Evolutionary conservation across 768 basidiomycete species (phyloP).

Genomic region (Agrocybe pediades): DNA sequence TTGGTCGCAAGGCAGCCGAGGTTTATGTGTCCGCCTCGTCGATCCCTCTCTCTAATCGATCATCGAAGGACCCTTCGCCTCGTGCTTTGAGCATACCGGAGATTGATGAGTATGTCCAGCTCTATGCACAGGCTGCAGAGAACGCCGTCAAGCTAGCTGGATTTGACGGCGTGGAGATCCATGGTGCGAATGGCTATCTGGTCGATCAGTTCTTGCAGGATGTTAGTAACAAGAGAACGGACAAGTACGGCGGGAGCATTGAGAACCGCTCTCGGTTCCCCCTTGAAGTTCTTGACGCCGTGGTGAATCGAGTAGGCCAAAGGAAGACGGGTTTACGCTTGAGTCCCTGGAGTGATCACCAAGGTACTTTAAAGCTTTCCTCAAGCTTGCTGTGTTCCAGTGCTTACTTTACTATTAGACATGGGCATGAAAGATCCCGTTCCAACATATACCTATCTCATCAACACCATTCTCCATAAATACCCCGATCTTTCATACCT

Average conservation of each 20-base stretch:
- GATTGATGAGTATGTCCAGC: slow-evolving; percentile 48
- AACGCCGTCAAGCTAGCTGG: slow-evolving; percentile 59
- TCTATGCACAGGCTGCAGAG: slow-evolving; percentile 55
- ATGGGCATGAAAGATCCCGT: slow-evolving; percentile 59
- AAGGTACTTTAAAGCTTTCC: slow-evolving; percentile 27
- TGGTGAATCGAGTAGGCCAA: slow-evolving; percentile 52
- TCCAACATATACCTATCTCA: slow-evolving; percentile 55
- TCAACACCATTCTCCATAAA: slow-evolving; percentile 34
- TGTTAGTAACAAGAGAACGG: slow-evolving; percentile 56
- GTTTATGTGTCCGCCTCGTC: slow-evolving; percentile 28
- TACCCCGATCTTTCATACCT: slow-evolving; percentile 54
- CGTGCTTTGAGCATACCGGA: slow-evolving; percentile 47
- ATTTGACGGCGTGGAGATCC: slow-evolving; percentile 65
- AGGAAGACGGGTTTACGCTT: slow-evolving; percentile 57
- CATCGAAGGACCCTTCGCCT: slow-evolving; percentile 28
- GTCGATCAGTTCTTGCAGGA: slow-evolving; percentile 66
- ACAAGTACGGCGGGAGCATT: slow-evolving; percentile 69
- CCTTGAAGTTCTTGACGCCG: slow-evolving; percentile 54
- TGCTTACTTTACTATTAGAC: slow-evolving; percentile 22
- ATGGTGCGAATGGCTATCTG: slow-evolving; percentile 48
- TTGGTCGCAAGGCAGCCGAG: neutral
- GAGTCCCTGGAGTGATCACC: slow-evolving; percentile 53
- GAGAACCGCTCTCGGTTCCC: slow-evolving; percentile 60
- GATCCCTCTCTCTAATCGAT: slow-evolving; percentile 31
- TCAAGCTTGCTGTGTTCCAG: neutral